phyloP scores from a whole-genome alignment of 768 basidiomycete genomes.

The Coprinopsis sp. region DNA sequence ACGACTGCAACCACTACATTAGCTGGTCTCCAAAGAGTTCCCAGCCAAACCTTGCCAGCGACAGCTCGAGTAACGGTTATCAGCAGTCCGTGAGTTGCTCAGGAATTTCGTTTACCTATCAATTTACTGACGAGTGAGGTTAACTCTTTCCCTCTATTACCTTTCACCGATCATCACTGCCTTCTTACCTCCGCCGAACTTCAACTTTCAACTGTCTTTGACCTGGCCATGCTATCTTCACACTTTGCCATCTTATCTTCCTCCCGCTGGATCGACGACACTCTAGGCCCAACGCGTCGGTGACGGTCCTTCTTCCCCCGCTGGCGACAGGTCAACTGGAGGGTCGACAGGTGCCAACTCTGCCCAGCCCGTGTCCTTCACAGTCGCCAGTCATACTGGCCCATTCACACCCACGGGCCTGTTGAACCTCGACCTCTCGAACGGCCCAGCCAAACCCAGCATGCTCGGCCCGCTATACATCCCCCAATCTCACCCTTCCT shows the following conservation, averaged over 20 bases:
- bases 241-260: conserved; percentile 1
- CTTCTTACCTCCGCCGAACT: neutral
- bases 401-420: conserved; percentile 11
- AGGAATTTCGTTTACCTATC: neutral
- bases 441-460: conserved; percentile 16
- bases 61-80: neutral
- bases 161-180: neutral
- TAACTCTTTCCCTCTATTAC: neutral
- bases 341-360: conserved; percentile 7
- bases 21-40: neutral
- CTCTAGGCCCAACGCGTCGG: conserved; percentile 7
- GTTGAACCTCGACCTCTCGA: conserved; percentile 4
- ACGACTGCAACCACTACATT: neutral
- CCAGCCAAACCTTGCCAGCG: neutral
- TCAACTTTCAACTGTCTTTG: neutral
- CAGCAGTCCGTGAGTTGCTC: conserved; percentile 1
- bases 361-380: conserved; percentile 9
- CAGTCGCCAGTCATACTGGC: conserved; percentile 10
- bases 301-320: conserved; percentile 7
- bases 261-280: neutral
- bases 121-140: neutral
- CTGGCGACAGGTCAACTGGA: conserved; percentile 1
- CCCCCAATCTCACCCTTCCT: conserved; percentile 6
- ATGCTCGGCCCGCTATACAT: conserved; percentile 17
- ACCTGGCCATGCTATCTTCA: neutral